Base-by-base conservation (phyloP, 495 filamentous ascomycete genomes). In the Penicillium malachiteum region DNA sequence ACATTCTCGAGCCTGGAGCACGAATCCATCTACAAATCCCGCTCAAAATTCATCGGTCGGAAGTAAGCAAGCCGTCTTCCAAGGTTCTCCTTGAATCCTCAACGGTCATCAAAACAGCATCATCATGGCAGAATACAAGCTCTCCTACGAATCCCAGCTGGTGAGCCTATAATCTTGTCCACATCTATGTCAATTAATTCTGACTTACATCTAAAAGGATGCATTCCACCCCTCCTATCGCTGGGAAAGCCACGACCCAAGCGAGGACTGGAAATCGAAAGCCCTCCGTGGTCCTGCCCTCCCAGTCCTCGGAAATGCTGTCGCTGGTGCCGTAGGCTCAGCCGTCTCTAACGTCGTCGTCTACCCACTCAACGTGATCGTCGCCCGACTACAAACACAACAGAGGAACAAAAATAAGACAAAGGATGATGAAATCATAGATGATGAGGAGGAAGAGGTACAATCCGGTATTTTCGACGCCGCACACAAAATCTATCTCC, bases 241-340 rank as follows among this genome's bases (percentile, higher is more conserved):
- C 56, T 74, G 76, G 54, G 74, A 79, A 60, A 64, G 68, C 5
- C 56, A 58, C 21, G 67, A 64, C 9, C 68, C 65, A 7, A 66
- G 62, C 33, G 58, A 66, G 34, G 60, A 74, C 56, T 74, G 69
- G 72, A 66, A 59, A 55, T 60, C 64, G 11, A 68, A 68, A 14
- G 71, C 70, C 3, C 65, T 78, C 31, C 60, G 66, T 1, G 76
- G 78, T 3, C 76, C 78, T 57, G 81, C 83, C 7, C 81, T 96
- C n/a, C 89, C 91, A 49, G 87, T 90, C 5, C 75, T 96, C n/a
- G 90, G 90, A 16, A 93, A 96, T 76, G 92, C 93, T 47, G 67
- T 89, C 17, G 88, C 91, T 14, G 92, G 92, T 47, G 84, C 89
- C 30, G 77, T 84, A 12, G 92, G 91, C 13, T 87, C 90, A 3